A percentile compares a stretch with the other conserved stretches of the same genome.
These are phyloP conservation scores for Coelastrella sp. DNA, from an alignment of 139 green algal genomes.

Conservation along the genomic window DNA sequence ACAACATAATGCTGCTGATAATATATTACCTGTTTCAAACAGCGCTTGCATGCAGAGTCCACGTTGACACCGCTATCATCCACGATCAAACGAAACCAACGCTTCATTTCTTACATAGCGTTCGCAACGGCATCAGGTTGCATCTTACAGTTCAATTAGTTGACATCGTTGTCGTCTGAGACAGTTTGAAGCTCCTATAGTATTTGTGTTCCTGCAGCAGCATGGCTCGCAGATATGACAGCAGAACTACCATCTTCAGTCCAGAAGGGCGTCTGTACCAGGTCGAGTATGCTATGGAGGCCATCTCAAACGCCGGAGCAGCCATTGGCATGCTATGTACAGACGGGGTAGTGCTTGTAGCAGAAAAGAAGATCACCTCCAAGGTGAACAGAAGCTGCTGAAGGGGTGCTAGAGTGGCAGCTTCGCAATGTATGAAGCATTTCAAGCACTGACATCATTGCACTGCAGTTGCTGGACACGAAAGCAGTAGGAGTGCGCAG, in stretches of 20 bases:
- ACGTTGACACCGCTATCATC: too few relatives aligned
- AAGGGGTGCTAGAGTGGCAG: too few relatives aligned
- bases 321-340: constrained; percentile 92
- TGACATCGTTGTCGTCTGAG: too few relatives aligned
- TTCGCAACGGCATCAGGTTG: too few relatives aligned
- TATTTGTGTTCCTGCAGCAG: neutral
- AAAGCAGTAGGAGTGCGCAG: constrained; percentile 87
- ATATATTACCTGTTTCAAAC: too few relatives aligned
- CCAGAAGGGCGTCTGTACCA: constrained; percentile 97
- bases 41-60: too few relatives aligned
- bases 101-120: neutral
- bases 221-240: constrained; percentile 92
- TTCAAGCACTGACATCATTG: neutral
- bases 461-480: constrained; percentile 89
- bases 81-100: neutral
- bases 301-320: constrained; percentile 97
- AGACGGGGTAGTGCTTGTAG: constrained; percentile 94
- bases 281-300: constrained; percentile 99
- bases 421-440: too few relatives aligned
- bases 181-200: too few relatives aligned
- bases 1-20: too few relatives aligned
- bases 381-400: constrained; percentile 73
- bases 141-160: too few relatives aligned
- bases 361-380: constrained; percentile 98
- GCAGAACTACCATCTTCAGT: constrained; percentile 97